A percentile compares a stretch with the other conserved stretches of the same genome.
phyloP scores from a whole-genome alignment of 441 rosid species.

The Pelargonium australe region DNA sequence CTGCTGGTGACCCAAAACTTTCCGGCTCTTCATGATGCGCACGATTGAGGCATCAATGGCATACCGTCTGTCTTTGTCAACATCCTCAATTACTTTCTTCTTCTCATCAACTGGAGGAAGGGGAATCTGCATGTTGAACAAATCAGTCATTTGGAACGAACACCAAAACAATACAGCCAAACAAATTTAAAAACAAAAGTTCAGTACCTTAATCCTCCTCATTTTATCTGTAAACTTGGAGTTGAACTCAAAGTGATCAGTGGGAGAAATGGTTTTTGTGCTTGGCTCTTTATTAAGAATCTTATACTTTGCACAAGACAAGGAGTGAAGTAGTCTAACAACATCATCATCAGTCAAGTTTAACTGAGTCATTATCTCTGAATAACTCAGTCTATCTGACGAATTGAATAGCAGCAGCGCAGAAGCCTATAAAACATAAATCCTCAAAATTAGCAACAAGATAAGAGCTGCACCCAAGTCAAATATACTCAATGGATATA shows the following conservation, averaged over 20 bases:
- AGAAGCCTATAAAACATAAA: conserved; percentile 37
- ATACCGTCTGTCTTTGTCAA: conserved; percentile 78
- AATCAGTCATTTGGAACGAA: background rate
- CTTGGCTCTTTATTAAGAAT: conserved; percentile 75
- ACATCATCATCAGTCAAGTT: conserved; percentile 81
- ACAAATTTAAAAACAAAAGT: conserved; percentile 2
- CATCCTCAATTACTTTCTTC: conserved; percentile 86
- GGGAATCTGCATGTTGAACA: conserved; percentile 50
- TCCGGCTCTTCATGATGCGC: conserved; percentile 92
- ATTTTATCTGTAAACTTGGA: conserved; percentile 71
- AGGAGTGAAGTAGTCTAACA: conserved; percentile 78
- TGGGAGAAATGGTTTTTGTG: conserved; percentile 56
- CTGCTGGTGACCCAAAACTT: conserved; percentile 76
- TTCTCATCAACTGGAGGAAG: conserved; percentile 89
- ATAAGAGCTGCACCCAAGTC: background rate
- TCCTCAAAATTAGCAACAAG: conserved; percentile 5
- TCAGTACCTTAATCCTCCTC: conserved; percentile 84
- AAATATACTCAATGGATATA: background rate
- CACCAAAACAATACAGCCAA: background rate
- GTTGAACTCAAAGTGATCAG: conserved; percentile 73
- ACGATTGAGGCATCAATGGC: conserved; percentile 96
- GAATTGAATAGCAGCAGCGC: conserved; percentile 74
- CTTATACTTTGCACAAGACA: conserved; percentile 90
- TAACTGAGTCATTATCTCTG: conserved; percentile 71
- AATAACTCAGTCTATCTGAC: conserved; percentile 63